Percentiles rank a stretch among this genome's conserved stretches.
These are phyloP conservation scores for Russula griseocarnosa DNA, from an alignment of 768 basidiomycete species.

Conservation along the genomic window DNA sequence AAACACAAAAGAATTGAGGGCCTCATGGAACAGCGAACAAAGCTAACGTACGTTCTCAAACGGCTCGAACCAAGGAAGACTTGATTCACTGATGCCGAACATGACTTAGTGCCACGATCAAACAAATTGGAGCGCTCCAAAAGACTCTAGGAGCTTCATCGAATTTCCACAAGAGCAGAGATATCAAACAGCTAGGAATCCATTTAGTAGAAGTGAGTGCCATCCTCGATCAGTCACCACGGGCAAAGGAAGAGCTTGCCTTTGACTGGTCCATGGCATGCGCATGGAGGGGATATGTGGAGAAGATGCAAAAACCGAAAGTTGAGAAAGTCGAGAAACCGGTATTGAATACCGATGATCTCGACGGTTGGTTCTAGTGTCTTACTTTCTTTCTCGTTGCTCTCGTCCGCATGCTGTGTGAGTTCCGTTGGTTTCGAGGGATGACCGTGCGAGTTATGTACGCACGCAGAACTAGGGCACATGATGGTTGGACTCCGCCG, in stretches of 20 bases:
- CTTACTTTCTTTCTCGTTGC: neutral
- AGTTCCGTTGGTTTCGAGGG: neutral
- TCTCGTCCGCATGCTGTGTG: too few relatives aligned
- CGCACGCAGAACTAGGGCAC: too few relatives aligned
- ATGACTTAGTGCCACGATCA: neutral
- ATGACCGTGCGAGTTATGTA: too few relatives aligned
- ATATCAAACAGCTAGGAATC: slow-evolving; percentile 6
- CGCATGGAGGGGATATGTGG: slow-evolving; percentile 11
- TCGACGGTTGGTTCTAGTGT: slow-evolving; percentile 3
- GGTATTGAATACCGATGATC: slow-evolving; percentile 15
- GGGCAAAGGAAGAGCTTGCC: slow-evolving; percentile 11
- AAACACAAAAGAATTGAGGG: slow-evolving; percentile 24
- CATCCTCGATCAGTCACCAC: slow-evolving; percentile 6
- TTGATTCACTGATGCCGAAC: neutral
- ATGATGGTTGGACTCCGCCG: too few relatives aligned
- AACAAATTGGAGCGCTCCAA: slow-evolving; percentile 6
- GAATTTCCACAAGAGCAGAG: slow-evolving; percentile 4
- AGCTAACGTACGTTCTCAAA: slow-evolving; percentile 2
- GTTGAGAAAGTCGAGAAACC: slow-evolving; percentile 18
- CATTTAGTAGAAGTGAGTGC: neutral
- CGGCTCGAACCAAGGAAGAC: too few relatives aligned
- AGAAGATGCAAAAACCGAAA: slow-evolving; percentile 10
- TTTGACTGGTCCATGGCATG: slow-evolving; percentile 13
- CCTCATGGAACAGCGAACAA: slow-evolving; percentile 17
- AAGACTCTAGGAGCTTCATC: slow-evolving; percentile 4